These are phyloP conservation scores for Apiotrichum sp. DNA, from an alignment of 1,284 basidiomycete genomes.

Conservation along the genomic window DNA sequence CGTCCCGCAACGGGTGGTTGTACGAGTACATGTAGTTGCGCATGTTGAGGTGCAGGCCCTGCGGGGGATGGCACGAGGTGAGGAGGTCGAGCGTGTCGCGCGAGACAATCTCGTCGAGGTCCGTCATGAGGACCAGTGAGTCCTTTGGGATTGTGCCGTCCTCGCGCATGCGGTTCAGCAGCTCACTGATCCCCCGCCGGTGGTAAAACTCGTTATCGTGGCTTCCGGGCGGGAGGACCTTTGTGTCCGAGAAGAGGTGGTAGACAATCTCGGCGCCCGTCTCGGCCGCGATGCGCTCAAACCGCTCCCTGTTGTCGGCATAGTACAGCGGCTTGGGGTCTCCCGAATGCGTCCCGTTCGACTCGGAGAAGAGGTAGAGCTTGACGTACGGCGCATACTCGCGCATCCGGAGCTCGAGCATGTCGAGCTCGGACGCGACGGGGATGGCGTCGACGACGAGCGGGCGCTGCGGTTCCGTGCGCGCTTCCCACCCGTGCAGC, in stretches of 20 bases:
- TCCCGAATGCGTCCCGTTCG: conserved; percentile 59
- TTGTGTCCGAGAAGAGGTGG: conserved; percentile 16
- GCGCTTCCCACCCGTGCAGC: conserved; percentile 20
- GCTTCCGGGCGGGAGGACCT: conserved; percentile 37
- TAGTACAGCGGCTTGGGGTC: conserved; percentile 56
- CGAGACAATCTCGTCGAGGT: conserved; percentile 64
- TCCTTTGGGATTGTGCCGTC: conserved; percentile 5
- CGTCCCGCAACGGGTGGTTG: conserved; percentile 53
- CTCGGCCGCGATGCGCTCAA: conserved; percentile 14
- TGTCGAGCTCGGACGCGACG: conserved; percentile 61
- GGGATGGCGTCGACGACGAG: conserved; percentile 54
- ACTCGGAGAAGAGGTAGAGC: conserved; percentile 62
- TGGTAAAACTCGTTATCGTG: conserved; percentile 44
- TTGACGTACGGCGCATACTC: conserved; percentile 60
- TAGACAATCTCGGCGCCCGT: conserved; percentile 9
- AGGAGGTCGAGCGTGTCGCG: conserved; percentile 56
- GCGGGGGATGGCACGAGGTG: conserved; percentile 51
- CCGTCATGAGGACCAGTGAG: conserved; percentile 57
- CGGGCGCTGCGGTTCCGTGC: background rate
- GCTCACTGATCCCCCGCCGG: background rate
- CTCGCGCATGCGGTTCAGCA: background rate
- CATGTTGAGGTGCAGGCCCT: conserved; percentile 51
- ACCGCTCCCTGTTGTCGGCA: conserved; percentile 19
- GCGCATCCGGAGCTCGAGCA: conserved; percentile 62
- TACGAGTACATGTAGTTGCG: conserved; percentile 62